These are phyloP conservation scores for Meyerozyma elateridarum DNA, from an alignment of 1,139 yeast species.

Conservation along the genomic window DNA sequence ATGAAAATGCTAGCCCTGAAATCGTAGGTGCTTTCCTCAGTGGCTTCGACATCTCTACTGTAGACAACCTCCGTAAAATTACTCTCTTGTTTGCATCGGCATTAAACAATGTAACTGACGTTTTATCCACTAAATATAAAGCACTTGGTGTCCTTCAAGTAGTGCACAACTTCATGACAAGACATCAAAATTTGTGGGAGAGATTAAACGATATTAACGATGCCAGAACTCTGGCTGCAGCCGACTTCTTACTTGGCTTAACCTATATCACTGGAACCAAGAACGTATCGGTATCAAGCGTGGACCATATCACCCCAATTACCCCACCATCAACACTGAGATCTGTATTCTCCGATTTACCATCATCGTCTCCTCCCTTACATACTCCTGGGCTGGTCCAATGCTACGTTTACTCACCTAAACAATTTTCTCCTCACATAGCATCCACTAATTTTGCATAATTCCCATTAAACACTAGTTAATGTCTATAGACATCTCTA, in stretches of 20 bases:
- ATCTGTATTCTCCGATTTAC: constrained; percentile 12
- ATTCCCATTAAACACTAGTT: constrained; percentile 2
- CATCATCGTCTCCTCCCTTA: constrained; percentile 12
- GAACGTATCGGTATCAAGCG: constrained; percentile 2
- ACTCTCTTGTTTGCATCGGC: constrained; percentile 44
- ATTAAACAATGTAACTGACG: constrained; percentile 49
- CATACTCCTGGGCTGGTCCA: constrained; percentile 11
- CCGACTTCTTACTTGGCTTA: constrained; percentile 3
- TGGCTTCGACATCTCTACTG: constrained; percentile 42
- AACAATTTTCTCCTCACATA: constrained; percentile 1
- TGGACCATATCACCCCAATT: constrained; percentile 8
- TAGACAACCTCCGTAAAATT: constrained; percentile 40
- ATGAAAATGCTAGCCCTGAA: constrained; percentile 41
- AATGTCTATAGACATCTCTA: no score
- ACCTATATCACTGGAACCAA: constrained; percentile 2
- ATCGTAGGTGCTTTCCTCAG: constrained; percentile 47
- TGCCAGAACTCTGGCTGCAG: not conserved
- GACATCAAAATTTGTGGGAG: not conserved
- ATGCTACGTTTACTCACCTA: constrained; percentile 8
- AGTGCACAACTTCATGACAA: constrained; percentile 17
- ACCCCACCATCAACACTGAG: constrained; percentile 16
- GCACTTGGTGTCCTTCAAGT: constrained; percentile 37
- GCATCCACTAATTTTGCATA: constrained; percentile 3
- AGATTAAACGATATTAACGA: not conserved
- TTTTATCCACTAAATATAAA: constrained; percentile 50